Evolutionary conservation across 2,329 filamentous ascomycete species (phyloP), one percentile per base, ranked within the genome.

Genomic region (Coniochaeta sp.): DNA sequence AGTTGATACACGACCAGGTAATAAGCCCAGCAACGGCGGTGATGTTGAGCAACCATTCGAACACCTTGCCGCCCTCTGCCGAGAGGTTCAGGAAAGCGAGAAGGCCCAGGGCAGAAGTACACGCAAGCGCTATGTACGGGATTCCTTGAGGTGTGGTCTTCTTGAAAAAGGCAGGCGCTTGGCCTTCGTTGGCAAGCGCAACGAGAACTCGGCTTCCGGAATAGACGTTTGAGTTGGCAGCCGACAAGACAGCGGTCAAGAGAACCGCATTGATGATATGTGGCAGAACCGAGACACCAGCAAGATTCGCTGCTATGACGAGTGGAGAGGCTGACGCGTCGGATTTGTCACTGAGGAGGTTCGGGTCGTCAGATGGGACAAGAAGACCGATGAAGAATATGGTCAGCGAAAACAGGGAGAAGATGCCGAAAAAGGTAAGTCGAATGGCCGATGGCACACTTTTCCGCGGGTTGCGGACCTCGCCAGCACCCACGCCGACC

Each of bases 201-300:
- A 90, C 79, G 38, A 91, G 78, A 44, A 89, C 86, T 26, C 88
- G 85, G 60, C 83, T 87, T 61, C 85, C 86, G 47, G 87, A 89
- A 75, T 90, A 91, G 61, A 92, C 81, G 74, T 90, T 90, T 16
- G 88, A 89, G 74, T 89, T 91, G 62, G 88, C 90, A 6, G 90
- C 89, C 0, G 89, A 90, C 65, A 91, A 84, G 8, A 92, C 90
- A 3, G 89, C 89, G 0, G 89, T 90, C 24, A 93, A 78, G 10
- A 93, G 83, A 8, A 91, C 86, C 17, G 85, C 89, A 72, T 93
- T 93, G 78, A 93, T 86, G 69, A 93, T 86, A 66, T 84, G 77
- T 6, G 85, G 82, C 4, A 91, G 81, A 3, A 83, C 81, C 8
- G 76, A 74, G 60, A 90, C 85, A 44, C 87, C 87, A 32, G 87